Evolutionary conservation across 2,329 filamentous ascomycete genomes (phyloP).

Genomic region (Hypoxylon rubiginosum): DNA sequence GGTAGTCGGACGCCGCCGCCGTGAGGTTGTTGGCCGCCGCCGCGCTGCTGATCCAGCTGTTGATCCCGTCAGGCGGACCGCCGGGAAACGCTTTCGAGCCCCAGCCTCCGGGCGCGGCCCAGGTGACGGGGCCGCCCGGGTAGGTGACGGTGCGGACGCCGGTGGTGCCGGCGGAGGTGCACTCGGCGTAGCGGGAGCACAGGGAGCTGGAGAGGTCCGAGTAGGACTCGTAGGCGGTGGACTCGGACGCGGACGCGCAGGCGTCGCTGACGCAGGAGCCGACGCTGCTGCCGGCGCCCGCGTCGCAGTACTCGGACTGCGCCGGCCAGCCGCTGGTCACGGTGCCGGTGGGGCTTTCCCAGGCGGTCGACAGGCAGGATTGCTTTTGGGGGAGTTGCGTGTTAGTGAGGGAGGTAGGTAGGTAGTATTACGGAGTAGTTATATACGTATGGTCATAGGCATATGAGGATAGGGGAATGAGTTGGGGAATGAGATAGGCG

Average conservation of each 20-base stretch:
- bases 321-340: constrained; percentile 50
- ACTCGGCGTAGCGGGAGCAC: constrained; percentile 57
- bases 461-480: neutral
- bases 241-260: constrained; percentile 44
- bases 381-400: constrained; percentile 49
- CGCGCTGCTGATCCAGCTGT: neutral
- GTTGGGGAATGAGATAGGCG: neutral
- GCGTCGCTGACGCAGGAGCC: constrained; percentile 49
- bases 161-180: constrained; percentile 55
- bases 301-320: constrained; percentile 51
- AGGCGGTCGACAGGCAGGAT: constrained; percentile 59
- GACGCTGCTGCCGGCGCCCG: constrained; percentile 46
- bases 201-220: constrained; percentile 57
- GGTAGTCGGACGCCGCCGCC: constrained; percentile 36
- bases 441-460: neutral
- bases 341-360: constrained; percentile 46
- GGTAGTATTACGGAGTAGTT: too few species aligned
- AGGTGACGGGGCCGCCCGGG: constrained; percentile 53
- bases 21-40: neutral
- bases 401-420: constrained; percentile 29
- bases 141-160: constrained; percentile 58
- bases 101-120: constrained; percentile 52
- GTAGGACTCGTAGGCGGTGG: constrained; percentile 49
- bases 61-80: constrained; percentile 17
- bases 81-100: constrained; percentile 38